Conservation (phyloP, 495 filamentous ascomycete species). For the Xanthoparmelia taractica region DNA sequence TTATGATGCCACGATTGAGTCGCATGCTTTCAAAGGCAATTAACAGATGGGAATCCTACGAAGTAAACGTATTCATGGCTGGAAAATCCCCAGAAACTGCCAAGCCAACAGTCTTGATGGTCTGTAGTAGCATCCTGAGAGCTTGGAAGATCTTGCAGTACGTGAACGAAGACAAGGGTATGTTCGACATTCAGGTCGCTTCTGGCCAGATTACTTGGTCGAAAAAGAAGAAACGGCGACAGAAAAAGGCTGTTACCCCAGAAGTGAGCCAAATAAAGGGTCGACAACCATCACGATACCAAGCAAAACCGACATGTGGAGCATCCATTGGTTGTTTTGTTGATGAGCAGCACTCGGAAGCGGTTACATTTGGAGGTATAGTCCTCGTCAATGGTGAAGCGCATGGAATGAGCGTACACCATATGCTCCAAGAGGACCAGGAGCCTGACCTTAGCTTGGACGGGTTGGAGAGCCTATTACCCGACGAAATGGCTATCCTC, state of each 20-base stretch:
- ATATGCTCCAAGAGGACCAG: conserved; percentile 75
- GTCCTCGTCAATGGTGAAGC: conserved; percentile 74
- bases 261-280: conserved; percentile 29
- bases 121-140: conserved; percentile 62
- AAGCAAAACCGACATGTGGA: conserved; percentile 70
- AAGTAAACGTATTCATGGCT: conserved; percentile 65
- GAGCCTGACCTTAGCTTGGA: conserved; percentile 31
- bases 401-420: conserved; percentile 91
- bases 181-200: conserved; percentile 53
- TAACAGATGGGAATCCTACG: conserved; percentile 57
- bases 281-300: conserved; percentile 41
- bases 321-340: conserved; percentile 89
- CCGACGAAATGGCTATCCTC: conserved; percentile 27
- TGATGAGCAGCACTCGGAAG: conserved; percentile 73
- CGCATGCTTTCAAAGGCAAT: conserved; percentile 58
- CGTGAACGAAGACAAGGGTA: conserved; percentile 55
- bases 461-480: conserved; percentile 5
- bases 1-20: conserved; percentile 63
- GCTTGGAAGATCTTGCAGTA: conserved; percentile 63
- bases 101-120: conserved; percentile 66
- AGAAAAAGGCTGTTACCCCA: conserved; percentile 27
- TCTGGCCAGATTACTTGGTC: conserved; percentile 64
- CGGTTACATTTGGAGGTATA: conserved; percentile 83
- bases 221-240: conserved; percentile 26
- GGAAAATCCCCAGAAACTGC: conserved; percentile 58